Evolutionary conservation across 352 stramenopile species (phyloP).

Genomic region (Globisporangium mamillatum): DNA sequence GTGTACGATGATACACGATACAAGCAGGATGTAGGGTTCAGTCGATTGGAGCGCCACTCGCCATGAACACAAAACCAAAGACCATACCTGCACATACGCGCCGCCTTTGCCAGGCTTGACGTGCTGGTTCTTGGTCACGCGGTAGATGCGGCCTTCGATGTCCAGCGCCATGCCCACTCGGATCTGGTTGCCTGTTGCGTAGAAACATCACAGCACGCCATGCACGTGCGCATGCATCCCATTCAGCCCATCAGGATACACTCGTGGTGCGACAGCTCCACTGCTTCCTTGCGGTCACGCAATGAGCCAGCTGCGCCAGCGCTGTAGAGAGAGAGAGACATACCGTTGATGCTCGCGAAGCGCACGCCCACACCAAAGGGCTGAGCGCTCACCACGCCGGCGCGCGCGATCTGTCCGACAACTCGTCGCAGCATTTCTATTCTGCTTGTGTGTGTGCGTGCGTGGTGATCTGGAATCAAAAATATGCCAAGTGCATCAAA

Average conservation of each 20-base stretch:
- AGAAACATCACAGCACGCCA: neutral
- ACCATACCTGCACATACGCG: constrained; percentile 66
- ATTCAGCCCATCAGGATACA: neutral
- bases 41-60: neutral
- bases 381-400: constrained; percentile 11
- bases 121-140: constrained; percentile 80
- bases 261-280: neutral
- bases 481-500: constrained; percentile 1
- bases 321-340: neutral
- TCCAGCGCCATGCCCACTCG: constrained; percentile 81
- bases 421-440: constrained; percentile 39
- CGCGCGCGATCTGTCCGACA: constrained; percentile 32
- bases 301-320: neutral
- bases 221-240: neutral
- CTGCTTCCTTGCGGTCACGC: neutral
- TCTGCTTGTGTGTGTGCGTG: constrained; percentile 5
- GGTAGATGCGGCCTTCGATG: constrained; percentile 81
- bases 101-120: constrained; percentile 85
- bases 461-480: constrained; percentile 6
- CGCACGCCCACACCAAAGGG: constrained; percentile 35
- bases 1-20: neutral
- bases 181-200: constrained; percentile 75
- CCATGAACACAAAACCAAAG: neutral
- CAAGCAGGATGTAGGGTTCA: constrained; percentile 1
- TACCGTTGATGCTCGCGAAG: constrained; percentile 73